A percentile compares a stretch with the other conserved stretches of the same genome.
Conservation (phyloP, 371 early-diverging fungal species). For the Capniomyces stellatus region DNA sequence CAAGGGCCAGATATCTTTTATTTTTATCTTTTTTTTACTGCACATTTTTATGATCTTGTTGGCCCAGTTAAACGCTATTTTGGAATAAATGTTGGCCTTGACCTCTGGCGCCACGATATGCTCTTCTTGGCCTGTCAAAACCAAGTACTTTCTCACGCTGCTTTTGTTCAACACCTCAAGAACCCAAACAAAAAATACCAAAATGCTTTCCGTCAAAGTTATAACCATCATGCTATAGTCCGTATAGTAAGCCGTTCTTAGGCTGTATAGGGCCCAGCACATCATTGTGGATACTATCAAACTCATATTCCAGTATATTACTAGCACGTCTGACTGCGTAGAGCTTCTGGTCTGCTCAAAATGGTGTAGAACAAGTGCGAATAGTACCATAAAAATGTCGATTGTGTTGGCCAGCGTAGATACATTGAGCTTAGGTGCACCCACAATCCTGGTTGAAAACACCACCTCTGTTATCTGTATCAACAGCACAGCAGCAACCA, state of each 20-base stretch:
- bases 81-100: conserved; percentile 65
- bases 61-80: conserved; percentile 79
- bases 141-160: conserved; percentile 33
- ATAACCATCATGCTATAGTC: conserved; percentile 74
- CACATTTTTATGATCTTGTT: conserved; percentile 69
- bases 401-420: not conserved
- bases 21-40: conserved; percentile 42
- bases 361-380: not conserved
- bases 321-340: conserved; percentile 5
- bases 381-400: not conserved
- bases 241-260: conserved; percentile 11
- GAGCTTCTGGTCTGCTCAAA: not conserved
- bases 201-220: conserved; percentile 15
- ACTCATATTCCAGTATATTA: conserved; percentile 8
- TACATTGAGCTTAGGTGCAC: not conserved
- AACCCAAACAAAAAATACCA: conserved; percentile 47
- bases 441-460: not conserved
- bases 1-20: conserved; percentile 64
- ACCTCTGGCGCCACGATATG: conserved; percentile 32
- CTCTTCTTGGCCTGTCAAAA: conserved; percentile 20
- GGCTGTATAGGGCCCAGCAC: not conserved
- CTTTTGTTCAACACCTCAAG: conserved; percentile 61
- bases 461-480: not conserved
- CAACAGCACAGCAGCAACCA: not conserved
- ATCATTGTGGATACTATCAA: not conserved